Evolutionary conservation across 106 monocot species (phyloP), one percentile per base, ranked within the genome.

Genomic region (Allium fistulosum): DNA sequence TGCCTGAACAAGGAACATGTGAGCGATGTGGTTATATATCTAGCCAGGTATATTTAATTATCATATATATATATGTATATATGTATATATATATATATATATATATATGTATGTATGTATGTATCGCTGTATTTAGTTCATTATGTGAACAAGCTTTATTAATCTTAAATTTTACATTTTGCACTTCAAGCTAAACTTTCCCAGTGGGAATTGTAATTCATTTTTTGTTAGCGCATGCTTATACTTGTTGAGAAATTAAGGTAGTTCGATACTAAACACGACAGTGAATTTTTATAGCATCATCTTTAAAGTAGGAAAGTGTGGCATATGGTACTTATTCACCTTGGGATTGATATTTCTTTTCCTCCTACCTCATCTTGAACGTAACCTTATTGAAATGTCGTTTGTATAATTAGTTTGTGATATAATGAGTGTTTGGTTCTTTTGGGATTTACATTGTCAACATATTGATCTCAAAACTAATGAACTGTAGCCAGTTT

Each of bases 1-100:
- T 99, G 99, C 99, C 99, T 46, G 99, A 99, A 62, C 99, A 99
- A 80, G 90, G 93, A 67, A 83, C 83, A 67, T 99, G 99, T 71
- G 80, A 87, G 53, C 90, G 85, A 8, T 99, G 93, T 76, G 99
- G 93, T 67, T 99, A 99, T 67, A 99, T 99, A 74, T 99, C 99
- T 45, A 99, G 99, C 52, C 99, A 99, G 93, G 99, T 99, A 79
- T 47, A 10, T 48, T 11, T 45, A 57, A 26, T 14, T 49, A 45
- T 58, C 11, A 60, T 26, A 6, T 37, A n/a, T n/a, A n/a, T n/a
- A n/a, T n/a, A n/a, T n/a, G n/a, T n/a, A n/a, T n/a, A n/a, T n/a
- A n/a, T n/a, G n/a, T n/a, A n/a, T n/a, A n/a, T n/a, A n/a, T n/a
- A n/a, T n/a, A n/a, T n/a, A n/a, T n/a, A n/a, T n/a, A n/a, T n/a